These are phyloP conservation scores for Cutaneotrichosporon spelunceum DNA, from an alignment of 1,284 basidiomycete species.

Conservation along the genomic window DNA sequence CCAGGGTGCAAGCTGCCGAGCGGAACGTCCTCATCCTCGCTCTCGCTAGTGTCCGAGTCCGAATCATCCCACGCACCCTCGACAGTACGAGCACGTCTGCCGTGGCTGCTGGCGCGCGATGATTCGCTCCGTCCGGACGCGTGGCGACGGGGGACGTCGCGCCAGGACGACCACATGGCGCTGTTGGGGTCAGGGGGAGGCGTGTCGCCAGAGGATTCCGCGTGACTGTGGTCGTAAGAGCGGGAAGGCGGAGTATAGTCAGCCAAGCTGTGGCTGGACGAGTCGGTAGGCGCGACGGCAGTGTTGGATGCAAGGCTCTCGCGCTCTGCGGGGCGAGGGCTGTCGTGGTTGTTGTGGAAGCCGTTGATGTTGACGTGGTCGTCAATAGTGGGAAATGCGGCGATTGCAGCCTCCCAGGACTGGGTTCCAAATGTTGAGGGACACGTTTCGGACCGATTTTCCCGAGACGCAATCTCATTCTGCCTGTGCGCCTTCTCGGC, in stretches of 20 bases:
- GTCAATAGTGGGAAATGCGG: constrained; percentile 33
- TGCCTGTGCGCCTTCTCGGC: constrained; percentile 1
- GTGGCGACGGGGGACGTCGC: constrained; percentile 7
- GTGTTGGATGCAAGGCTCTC: constrained; percentile 13
- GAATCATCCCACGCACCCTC: constrained; percentile 16
- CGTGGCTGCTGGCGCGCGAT: constrained; percentile 14
- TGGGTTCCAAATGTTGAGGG: constrained; percentile 2
- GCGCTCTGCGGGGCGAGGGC: neutral
- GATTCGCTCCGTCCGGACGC: constrained; percentile 7
- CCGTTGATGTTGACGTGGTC: constrained; percentile 6
- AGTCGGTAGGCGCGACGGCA: constrained; percentile 12
- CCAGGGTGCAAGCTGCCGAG: constrained; percentile 42
- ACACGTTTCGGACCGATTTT: constrained; percentile 5
- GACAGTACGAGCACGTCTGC: constrained; percentile 3
- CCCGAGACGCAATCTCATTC: neutral
- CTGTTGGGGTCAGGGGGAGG: neutral
- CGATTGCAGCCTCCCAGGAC: constrained; percentile 37
- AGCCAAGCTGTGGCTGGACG: constrained; percentile 1
- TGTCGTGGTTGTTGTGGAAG: neutral
- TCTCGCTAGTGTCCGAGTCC: constrained; percentile 16
- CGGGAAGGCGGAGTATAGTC: constrained; percentile 1
- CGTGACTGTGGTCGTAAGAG: neutral
- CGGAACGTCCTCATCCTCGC: constrained; percentile 30
- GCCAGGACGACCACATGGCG: constrained; percentile 11
- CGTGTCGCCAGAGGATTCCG: neutral